phyloP scores from a whole-genome alignment of 2,329 filamentous ascomycete species.

The Curvularia spicifera region DNA sequence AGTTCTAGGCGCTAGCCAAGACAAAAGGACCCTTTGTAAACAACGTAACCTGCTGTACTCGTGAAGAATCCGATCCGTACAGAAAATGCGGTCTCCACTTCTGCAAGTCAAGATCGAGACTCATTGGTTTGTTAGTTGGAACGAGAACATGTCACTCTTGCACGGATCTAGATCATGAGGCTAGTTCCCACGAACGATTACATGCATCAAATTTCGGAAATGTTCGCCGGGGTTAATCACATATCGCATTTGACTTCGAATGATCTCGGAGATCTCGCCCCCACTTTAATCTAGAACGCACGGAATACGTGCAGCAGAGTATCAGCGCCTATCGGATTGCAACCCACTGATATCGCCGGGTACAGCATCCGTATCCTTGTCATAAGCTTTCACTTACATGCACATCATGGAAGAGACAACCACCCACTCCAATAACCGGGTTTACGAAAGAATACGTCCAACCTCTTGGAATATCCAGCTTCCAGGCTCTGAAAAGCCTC shows the following conservation, averaged over 20 bases:
- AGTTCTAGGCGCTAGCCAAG: neutral
- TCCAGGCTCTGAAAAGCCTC: neutral
- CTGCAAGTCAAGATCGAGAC: neutral
- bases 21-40: constrained; percentile 1
- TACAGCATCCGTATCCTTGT: neutral
- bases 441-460: neutral
- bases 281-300: neutral
- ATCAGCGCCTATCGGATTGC: neutral
- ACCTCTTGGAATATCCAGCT: neutral
- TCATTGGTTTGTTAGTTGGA: neutral
- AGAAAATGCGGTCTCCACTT: neutral
- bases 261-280: neutral
- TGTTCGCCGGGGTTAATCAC: neutral
- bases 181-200: too few relatives aligned
- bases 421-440: neutral
- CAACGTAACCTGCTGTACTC: neutral
- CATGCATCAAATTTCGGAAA: neutral
- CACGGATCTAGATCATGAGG: neutral
- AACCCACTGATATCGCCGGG: neutral
- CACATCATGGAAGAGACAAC: neutral
- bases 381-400: neutral
- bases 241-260: neutral
- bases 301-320: neutral
- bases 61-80: neutral
- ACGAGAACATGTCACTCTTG: neutral